Conservation (phyloP, 768 basidiomycete genomes). For the Amanita pallidorosea region DNA sequence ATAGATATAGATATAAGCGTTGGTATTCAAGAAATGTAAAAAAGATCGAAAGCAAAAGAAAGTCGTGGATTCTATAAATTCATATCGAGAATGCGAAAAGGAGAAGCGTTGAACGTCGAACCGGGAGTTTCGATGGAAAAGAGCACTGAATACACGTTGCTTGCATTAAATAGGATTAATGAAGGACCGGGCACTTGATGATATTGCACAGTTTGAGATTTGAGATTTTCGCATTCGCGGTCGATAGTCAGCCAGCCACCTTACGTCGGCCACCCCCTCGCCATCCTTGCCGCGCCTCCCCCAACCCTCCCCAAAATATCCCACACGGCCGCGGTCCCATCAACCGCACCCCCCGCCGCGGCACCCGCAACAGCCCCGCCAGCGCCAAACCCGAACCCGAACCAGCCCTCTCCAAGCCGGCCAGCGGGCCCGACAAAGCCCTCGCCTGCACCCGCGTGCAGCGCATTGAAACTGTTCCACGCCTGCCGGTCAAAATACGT, state of each 20-base stretch:
- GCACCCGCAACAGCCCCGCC: slow-evolving; percentile 8
- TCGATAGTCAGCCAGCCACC: not conserved
- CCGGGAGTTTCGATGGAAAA: not conserved
- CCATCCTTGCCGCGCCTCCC: slow-evolving; percentile 65
- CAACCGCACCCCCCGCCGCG: slow-evolving; percentile 14
- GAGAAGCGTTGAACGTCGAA: no score
- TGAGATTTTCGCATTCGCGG: not conserved
- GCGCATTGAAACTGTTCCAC: slow-evolving; percentile 70
- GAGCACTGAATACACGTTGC: not conserved
- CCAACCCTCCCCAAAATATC: slow-evolving; percentile 60
- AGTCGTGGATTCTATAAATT: no score
- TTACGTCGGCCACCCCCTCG: slow-evolving; percentile 69
- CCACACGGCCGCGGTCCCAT: slow-evolving; percentile 57
- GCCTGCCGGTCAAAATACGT: slow-evolving; percentile 70
- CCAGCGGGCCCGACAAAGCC: slow-evolving; percentile 31
- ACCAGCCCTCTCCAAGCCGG: slow-evolving; percentile 3
- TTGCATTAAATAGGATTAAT: slow-evolving; percentile 1
- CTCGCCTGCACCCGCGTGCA: slow-evolving; percentile 53
- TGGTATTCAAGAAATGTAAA: no score
- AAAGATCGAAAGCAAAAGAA: no score
- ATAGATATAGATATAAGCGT: no score
- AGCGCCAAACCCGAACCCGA: slow-evolving; percentile 4
- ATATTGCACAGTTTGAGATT: not conserved
- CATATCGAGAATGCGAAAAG: no score
- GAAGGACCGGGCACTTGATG: not conserved